Conservation (phyloP, 83 land plant genomes). For the Thuja plicata region DNA sequence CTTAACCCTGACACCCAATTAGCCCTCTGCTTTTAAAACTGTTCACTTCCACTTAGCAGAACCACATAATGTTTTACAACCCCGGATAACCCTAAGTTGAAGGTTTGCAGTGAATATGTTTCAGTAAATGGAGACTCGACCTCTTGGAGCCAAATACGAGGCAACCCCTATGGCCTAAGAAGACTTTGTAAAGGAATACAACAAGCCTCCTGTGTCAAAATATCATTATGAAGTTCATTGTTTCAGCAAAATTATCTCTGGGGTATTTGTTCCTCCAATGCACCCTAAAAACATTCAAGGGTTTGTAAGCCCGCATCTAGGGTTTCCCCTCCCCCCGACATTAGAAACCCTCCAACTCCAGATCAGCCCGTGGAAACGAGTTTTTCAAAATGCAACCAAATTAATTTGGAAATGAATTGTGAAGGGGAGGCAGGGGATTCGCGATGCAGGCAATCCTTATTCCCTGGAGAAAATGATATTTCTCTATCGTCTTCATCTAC, state of each 20-base stretch:
- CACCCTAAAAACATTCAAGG: neutral
- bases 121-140: neutral
- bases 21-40: neutral
- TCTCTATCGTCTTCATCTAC: neutral
- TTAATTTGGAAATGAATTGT: neutral
- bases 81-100: slow-evolving; percentile 3
- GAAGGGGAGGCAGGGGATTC: neutral
- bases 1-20: neutral
- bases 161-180: neutral
- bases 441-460: neutral
- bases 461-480: neutral
- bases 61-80: neutral
- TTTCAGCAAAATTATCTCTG: neutral
- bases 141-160: neutral
- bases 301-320: neutral
- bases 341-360: neutral
- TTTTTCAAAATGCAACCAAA: neutral
- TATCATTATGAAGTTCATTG: slow-evolving; percentile 1
- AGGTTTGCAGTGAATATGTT: neutral
- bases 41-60: neutral
- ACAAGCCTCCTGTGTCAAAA: neutral
- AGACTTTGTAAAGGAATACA: neutral
- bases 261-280: neutral
- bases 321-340: neutral
- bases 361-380: neutral